phyloP scores from a whole-genome alignment of 768 basidiomycete species.

The Tulasnella sp. region DNA sequence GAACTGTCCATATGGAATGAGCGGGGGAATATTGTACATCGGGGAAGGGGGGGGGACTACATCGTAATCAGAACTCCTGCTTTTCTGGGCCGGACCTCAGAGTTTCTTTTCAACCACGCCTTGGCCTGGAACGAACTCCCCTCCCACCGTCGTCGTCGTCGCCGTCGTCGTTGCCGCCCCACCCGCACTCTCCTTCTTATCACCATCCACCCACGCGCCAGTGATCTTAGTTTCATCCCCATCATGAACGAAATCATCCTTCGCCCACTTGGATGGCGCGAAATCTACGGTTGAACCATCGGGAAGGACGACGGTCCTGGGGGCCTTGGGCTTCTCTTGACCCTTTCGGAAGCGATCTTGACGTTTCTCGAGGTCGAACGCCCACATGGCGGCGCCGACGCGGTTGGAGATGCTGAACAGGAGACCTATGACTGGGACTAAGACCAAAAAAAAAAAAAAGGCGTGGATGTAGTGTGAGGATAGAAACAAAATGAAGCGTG shows the following conservation, averaged over 20 bases:
- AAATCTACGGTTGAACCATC: conserved; percentile 4
- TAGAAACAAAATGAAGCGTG: not conserved
- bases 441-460: too few relatives aligned
- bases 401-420: conserved; percentile 78
- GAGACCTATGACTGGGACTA: conserved; percentile 68
- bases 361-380: conserved; percentile 41
- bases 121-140: not conserved
- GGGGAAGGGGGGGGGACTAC: too few relatives aligned
- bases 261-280: not conserved
- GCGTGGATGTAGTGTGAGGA: not conserved
- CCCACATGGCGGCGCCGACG: conserved; percentile 93
- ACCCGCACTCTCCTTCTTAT: not conserved
- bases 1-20: too few relatives aligned
- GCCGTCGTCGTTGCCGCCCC: not conserved
- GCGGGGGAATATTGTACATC: too few relatives aligned
- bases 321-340: conserved; percentile 24
- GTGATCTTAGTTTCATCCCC: not conserved
- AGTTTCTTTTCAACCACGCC: not conserved
- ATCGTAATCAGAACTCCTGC: too few relatives aligned
- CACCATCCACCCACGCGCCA: conserved; percentile 5
- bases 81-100: too few relatives aligned
- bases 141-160: not conserved
- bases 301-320: conserved; percentile 3
- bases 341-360: conserved; percentile 31
- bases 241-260: not conserved